Percentiles rank a stretch among this genome's conserved stretches.
Conservation (phyloP, 2,329 filamentous ascomycete species). For the Xylariaceae sp. region DNA sequence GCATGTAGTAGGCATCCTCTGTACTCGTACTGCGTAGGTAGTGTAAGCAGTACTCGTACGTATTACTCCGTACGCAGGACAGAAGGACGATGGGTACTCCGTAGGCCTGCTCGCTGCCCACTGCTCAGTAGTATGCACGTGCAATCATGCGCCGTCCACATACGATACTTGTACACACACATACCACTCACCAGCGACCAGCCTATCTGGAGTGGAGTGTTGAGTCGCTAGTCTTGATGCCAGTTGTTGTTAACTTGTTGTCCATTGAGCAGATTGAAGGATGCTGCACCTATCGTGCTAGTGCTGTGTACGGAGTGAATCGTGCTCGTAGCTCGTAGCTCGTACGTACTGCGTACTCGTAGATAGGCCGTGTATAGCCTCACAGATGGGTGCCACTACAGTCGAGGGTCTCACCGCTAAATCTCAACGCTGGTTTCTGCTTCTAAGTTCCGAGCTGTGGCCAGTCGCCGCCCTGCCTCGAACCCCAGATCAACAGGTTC, state of each 20-base stretch:
- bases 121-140: not conserved
- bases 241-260: not conserved
- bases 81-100: no score
- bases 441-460: not conserved
- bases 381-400: not conserved
- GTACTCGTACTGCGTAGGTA: not conserved
- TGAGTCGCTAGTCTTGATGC: not conserved
- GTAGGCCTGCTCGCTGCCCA: no score
- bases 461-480: not conserved
- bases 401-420: conserved; percentile 7
- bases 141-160: not conserved
- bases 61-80: not conserved
- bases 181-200: not conserved
- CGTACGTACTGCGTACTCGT: not conserved
- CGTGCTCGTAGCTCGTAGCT: not conserved
- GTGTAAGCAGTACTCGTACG: not conserved
- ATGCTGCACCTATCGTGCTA: not conserved
- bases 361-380: not conserved
- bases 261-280: not conserved
- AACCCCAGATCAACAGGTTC: not conserved
- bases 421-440: not conserved
- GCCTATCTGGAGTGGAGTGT: not conserved
- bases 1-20: not conserved
- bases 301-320: not conserved
- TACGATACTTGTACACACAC: not conserved